A percentile compares a stretch with the other conserved stretches of the same genome.
Conservation (phyloP, 2,329 filamentous ascomycete genomes). For the Fusarium armeniacum region DNA sequence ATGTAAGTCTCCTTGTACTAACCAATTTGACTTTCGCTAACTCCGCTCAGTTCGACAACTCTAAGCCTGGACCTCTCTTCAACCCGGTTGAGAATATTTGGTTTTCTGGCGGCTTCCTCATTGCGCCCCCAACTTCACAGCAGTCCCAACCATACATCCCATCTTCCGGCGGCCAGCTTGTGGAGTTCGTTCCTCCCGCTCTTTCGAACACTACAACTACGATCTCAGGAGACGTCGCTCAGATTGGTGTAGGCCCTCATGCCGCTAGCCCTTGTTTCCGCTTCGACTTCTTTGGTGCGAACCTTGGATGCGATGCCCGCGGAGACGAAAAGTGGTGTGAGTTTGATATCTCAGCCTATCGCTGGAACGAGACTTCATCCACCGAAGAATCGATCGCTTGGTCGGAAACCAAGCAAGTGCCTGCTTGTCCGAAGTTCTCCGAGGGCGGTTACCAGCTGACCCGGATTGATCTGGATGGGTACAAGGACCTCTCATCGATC, state of each 20-base stretch:
- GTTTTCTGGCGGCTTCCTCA: slow-evolving; percentile 60
- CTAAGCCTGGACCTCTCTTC: slow-evolving; percentile 56
- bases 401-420: slow-evolving; percentile 58
- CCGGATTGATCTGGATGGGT: slow-evolving; percentile 55
- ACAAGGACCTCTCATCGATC: slow-evolving; percentile 57
- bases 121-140: slow-evolving; percentile 55
- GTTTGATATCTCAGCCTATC: slow-evolving; percentile 60
- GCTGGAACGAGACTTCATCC: slow-evolving; percentile 52
- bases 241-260: slow-evolving; percentile 58
- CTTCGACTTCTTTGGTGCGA: slow-evolving; percentile 58
- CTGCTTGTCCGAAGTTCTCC: slow-evolving; percentile 55
- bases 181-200: slow-evolving; percentile 58
- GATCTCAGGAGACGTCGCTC: slow-evolving; percentile 55
- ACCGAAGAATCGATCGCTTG: slow-evolving; percentile 57
- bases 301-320: slow-evolving; percentile 56
- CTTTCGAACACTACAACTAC: slow-evolving; percentile 48
- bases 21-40: slow-evolving; percentile 26
- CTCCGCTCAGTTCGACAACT: slow-evolving; percentile 55
- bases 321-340: slow-evolving; percentile 57
- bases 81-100: slow-evolving; percentile 58
- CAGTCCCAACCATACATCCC: slow-evolving; percentile 54
- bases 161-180: slow-evolving; percentile 58
- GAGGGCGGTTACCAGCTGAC: slow-evolving; percentile 55
- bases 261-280: slow-evolving; percentile 56
- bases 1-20: slow-evolving; percentile 51